These are phyloP conservation scores for Fagopyrum esculentum DNA, from an alignment of 148 eudicot genomes.

Conservation along the genomic window DNA sequence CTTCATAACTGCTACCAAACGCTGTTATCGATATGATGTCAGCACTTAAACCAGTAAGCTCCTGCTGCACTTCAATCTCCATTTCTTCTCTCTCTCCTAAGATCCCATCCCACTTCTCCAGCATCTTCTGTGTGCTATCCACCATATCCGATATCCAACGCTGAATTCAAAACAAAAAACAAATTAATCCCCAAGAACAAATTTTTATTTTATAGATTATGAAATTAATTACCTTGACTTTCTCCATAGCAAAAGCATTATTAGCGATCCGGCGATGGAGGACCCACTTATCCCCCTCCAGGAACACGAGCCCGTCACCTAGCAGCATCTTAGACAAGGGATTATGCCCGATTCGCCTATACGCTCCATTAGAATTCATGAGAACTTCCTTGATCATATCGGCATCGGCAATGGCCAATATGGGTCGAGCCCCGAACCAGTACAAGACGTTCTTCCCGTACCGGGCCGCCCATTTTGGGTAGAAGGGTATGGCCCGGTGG, in stretches of 20 bases:
- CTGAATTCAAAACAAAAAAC: conserved; percentile 18
- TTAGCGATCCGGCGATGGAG: conserved; percentile 58
- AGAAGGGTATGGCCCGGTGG: conserved; percentile 47
- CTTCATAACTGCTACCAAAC: conserved; percentile 70
- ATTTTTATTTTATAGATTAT: no score
- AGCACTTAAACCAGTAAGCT: conserved; percentile 55
- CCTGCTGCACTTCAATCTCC: conserved; percentile 56
- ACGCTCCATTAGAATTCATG: conserved; percentile 31
- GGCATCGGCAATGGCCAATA: conserved; percentile 48
- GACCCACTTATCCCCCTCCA: conserved; percentile 63
- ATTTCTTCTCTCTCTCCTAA: conserved; percentile 38
- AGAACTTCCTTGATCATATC: conserved; percentile 58
- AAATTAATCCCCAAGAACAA: no score
- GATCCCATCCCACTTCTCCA: conserved; percentile 48
- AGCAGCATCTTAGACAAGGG: conserved; percentile 46
- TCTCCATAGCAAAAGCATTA: conserved; percentile 61
- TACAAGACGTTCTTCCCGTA: conserved; percentile 62
- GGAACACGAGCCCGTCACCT: conserved; percentile 55
- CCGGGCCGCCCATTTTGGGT: conserved; percentile 48
- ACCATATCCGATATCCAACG: conserved; percentile 83
- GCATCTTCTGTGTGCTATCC: conserved; percentile 31
- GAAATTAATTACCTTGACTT: not conserved
- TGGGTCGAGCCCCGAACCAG: conserved; percentile 68
- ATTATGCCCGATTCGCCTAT: conserved; percentile 34
- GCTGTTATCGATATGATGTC: conserved; percentile 79